Conservation (phyloP, 139 green algal species). For the Gonium pectorale region DNA sequence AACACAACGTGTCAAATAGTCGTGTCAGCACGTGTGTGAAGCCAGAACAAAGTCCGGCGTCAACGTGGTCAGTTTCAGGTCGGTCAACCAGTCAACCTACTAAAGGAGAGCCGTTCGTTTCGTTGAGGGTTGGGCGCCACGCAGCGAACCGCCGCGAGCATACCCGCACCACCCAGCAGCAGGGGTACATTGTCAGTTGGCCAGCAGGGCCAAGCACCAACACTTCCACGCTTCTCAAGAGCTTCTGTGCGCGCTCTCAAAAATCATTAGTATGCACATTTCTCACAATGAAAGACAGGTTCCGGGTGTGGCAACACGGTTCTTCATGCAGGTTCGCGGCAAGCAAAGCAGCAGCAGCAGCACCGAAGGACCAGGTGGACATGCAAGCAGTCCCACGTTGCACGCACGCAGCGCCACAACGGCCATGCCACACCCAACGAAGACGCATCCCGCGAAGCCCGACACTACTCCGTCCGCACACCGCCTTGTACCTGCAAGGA, state of each 20-base stretch:
- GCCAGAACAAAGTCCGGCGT: slow-evolving; percentile 9
- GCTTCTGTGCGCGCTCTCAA: too few species aligned
- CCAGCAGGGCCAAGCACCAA: too few species aligned
- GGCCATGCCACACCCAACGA: neutral
- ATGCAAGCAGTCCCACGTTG: too few species aligned
- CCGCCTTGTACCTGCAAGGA: neutral
- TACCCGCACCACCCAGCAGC: neutral
- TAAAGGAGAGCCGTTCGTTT: neutral
- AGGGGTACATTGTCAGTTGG: too few species aligned
- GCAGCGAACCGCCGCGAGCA: slow-evolving; percentile 14
- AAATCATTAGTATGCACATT: too few species aligned
- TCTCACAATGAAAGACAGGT: too few species aligned
- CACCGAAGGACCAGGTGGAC: too few species aligned
- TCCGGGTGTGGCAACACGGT: too few species aligned
- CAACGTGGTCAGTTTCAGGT: slow-evolving; percentile 6
- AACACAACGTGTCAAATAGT: too few species aligned
- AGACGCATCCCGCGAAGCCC: neutral
- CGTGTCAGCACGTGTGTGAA: neutral
- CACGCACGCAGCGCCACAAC: neutral
- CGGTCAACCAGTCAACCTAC: slow-evolving; percentile 27
- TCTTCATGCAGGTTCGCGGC: neutral
- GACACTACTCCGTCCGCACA: neutral
- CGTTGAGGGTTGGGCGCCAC: neutral
- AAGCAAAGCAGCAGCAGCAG: neutral
- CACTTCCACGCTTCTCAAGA: too few species aligned